A percentile compares a stretch with the other conserved stretches of the same genome.
Conservation (phyloP, 208 protist genomes). For the Trichomonas tenax region DNA sequence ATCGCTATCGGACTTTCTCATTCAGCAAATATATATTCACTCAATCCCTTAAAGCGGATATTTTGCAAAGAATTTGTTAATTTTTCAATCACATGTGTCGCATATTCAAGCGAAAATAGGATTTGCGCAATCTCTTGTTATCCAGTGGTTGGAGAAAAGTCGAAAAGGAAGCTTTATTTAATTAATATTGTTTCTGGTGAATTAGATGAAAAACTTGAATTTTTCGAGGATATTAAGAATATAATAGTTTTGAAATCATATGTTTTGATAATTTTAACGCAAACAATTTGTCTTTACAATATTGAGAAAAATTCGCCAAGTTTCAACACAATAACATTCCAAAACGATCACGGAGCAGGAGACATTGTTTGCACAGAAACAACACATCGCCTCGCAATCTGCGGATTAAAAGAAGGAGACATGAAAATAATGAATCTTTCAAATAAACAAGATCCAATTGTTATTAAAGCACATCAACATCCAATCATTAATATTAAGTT, state of each 20-base stretch:
- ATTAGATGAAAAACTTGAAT: not conserved
- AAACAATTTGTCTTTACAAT: not conserved
- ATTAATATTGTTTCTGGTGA: not conserved
- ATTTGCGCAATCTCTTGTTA: not conserved
- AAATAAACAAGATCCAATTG: not conserved
- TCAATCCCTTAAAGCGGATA: not conserved
- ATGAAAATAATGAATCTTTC: not conserved
- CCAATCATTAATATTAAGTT: conserved; percentile 41
- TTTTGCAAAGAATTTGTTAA: not conserved
- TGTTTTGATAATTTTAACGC: not conserved
- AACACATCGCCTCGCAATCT: not conserved
- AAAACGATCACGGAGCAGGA: not conserved
- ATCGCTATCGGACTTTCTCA: not conserved
- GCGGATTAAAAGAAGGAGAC: not conserved
- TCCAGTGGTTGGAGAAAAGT: not conserved
- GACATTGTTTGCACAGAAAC: not conserved
- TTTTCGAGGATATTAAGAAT: not conserved
- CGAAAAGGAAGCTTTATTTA: not conserved
- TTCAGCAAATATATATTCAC: not conserved
- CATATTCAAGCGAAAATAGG: not conserved
- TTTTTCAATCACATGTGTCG: not conserved
- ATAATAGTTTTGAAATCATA: not conserved
- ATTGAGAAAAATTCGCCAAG: not conserved
- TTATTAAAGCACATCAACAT: not conserved
- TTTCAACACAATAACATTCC: not conserved